These are phyloP conservation scores for Fusarium longipes DNA, from an alignment of 2,329 filamentous ascomycete species.

Conservation along the genomic window DNA sequence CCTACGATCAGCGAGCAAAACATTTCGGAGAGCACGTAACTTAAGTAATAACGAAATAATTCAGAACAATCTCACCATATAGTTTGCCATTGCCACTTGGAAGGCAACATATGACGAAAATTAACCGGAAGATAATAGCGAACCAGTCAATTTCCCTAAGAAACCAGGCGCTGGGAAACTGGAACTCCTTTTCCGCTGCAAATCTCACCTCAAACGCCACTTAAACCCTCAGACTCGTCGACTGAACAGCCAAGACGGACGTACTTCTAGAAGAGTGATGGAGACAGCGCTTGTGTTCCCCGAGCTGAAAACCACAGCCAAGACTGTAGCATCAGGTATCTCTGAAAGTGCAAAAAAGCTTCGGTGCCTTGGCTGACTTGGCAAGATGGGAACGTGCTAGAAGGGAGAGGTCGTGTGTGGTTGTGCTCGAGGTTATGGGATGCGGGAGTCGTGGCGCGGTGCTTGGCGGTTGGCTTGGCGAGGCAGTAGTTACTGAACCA, in stretches of 20 bases:
- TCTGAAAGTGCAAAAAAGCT: background rate
- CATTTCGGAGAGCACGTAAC: background rate
- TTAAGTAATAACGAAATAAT: background rate
- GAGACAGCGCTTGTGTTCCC: background rate
- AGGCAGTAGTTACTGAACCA: background rate
- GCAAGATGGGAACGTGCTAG: constrained; percentile 11
- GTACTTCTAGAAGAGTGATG: background rate
- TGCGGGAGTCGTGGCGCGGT: constrained; percentile 13
- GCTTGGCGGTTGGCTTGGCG: constrained; percentile 32
- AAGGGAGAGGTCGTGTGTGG: constrained; percentile 9
- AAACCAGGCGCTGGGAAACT: background rate
- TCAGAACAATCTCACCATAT: background rate
- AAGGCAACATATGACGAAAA: background rate
- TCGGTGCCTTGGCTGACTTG: background rate
- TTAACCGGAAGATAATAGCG: background rate
- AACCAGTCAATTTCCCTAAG: background rate
- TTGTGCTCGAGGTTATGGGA: background rate
- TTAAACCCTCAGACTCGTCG: background rate
- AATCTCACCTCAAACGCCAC: background rate
- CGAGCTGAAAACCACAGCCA: background rate
- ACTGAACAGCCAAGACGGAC: background rate
- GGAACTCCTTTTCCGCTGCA: background rate
- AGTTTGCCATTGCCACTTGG: background rate
- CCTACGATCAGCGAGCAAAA: background rate
- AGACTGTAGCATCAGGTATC: background rate